Conservation (phyloP, 2,329 filamentous ascomycete genomes). For the Cercospora brassicicola region DNA sequence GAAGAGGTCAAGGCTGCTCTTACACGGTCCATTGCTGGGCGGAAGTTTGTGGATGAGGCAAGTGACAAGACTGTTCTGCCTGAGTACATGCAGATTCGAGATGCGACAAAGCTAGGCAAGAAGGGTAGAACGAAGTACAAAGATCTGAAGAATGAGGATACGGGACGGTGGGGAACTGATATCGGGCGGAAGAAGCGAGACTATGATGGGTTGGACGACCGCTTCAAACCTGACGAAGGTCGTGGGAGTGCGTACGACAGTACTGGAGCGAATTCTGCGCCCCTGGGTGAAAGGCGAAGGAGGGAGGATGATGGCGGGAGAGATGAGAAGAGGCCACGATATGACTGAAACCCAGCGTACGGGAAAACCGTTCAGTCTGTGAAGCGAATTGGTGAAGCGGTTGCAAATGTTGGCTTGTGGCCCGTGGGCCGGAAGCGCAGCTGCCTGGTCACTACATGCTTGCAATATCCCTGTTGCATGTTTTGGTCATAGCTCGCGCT, state of each 20-base stretch:
- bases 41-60: conserved; percentile 78
- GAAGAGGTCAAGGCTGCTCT: conserved; percentile 74
- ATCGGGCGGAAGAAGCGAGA: conserved; percentile 54
- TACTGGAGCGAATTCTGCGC: conserved; percentile 69
- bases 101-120: conserved; percentile 89
- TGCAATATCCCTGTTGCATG: neutral
- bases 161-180: conserved; percentile 73
- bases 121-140: conserved; percentile 89
- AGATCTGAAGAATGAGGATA: conserved; percentile 87
- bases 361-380: neutral
- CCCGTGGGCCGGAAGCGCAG: neutral
- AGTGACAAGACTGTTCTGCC: conserved; percentile 79
- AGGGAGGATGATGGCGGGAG: conserved; percentile 43
- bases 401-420: neutral
- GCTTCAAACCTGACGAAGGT: conserved; percentile 64
- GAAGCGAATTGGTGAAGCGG: neutral
- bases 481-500: neutral
- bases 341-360: conserved; percentile 37
- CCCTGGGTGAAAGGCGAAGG: conserved; percentile 63
- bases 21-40: conserved; percentile 81
- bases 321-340: conserved; percentile 48
- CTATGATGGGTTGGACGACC: conserved; percentile 58
- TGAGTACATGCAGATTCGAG: conserved; percentile 86
- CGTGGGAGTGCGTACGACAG: conserved; percentile 47
- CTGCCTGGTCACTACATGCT: neutral